Conservation (phyloP, 1,284 basidiomycete genomes). For the Ustilago sp. region DNA sequence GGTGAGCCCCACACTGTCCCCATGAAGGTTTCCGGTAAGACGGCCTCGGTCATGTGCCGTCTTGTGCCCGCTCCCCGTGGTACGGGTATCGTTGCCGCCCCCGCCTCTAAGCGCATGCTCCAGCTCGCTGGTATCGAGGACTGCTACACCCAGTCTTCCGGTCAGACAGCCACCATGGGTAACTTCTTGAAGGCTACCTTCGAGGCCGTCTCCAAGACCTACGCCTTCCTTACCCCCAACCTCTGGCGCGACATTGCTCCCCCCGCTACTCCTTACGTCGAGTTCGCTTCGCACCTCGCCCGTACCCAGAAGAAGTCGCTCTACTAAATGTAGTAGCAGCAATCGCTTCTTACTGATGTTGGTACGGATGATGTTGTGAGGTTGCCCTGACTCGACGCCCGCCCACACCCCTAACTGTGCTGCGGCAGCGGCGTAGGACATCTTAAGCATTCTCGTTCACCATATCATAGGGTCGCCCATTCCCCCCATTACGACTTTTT, state of each 20-base stretch:
- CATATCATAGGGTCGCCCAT: conserved; percentile 18
- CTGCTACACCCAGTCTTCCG: conserved; percentile 92
- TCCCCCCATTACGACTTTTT: conserved; percentile 7
- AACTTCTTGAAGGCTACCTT: conserved; percentile 99
- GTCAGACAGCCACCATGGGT: conserved; percentile 98
- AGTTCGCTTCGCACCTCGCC: conserved; percentile 67
- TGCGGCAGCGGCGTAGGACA: conserved; percentile 6
- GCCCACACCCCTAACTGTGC: not conserved
- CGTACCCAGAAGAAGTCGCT: conserved; percentile 64
- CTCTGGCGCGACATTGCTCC: conserved; percentile 92
- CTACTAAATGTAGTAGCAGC: conserved; percentile 42
- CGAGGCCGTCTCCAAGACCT: conserved; percentile 96
- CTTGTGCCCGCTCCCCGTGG: conserved; percentile 97
- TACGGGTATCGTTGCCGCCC: conserved; percentile 99
- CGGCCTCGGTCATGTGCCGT: conserved; percentile 99
- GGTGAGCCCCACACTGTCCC: conserved; percentile 99
- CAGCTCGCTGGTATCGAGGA: conserved; percentile 98
- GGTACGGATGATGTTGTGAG: conserved; percentile 1
- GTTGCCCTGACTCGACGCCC: conserved; percentile 6
- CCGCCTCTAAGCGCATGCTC: conserved; percentile 94
- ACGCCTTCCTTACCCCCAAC: conserved; percentile 96
- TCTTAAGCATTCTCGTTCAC: not conserved
- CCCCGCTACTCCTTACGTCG: conserved; percentile 73
- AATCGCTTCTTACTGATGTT: not conserved
- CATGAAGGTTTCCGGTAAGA: conserved; percentile 97